Evolutionary conservation across 176 grass and related monocot species (phyloP).

Genomic region (Metroxylon sagu): DNA sequence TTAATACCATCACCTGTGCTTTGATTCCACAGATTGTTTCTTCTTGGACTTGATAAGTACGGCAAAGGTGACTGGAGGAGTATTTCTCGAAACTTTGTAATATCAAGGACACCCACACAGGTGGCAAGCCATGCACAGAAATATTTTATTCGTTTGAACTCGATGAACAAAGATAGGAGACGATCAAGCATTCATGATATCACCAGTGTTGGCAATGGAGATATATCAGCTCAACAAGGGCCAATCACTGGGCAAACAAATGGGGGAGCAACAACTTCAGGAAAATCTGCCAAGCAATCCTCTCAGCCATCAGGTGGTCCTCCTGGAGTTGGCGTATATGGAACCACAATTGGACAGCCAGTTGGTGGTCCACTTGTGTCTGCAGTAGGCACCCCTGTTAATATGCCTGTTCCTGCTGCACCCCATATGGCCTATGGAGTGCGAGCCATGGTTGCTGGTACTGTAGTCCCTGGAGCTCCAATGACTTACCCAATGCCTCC

Average conservation of each 20-base stretch:
- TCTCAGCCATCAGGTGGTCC: constrained; percentile 32
- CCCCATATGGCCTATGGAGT: constrained; percentile 67
- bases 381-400: constrained; percentile 86
- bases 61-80: constrained; percentile 98
- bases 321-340: constrained; percentile 39
- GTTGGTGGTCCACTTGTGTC: constrained; percentile 61
- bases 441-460: constrained; percentile 36
- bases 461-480: constrained; percentile 48
- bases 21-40: constrained; percentile 58
- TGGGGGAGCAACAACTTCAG: constrained; percentile 27
- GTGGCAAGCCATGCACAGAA: constrained; percentile 96
- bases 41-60: constrained; percentile 92
- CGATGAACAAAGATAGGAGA: constrained; percentile 83
- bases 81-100: constrained; percentile 95
- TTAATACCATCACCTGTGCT: background rate
- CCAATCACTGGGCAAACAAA: constrained; percentile 73
- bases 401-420: constrained; percentile 37
- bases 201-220: constrained; percentile 60
- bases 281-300: constrained; percentile 48
- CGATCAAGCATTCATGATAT: constrained; percentile 94
- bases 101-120: constrained; percentile 90
- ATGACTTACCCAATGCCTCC: constrained; percentile 59
- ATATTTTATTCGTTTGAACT: constrained; percentile 87
- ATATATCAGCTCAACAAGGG: constrained; percentile 33
- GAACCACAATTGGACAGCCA: constrained; percentile 81